phyloP scores from a whole-genome alignment of 2,329 filamentous ascomycete species.

The Fusarium dlaminii region DNA sequence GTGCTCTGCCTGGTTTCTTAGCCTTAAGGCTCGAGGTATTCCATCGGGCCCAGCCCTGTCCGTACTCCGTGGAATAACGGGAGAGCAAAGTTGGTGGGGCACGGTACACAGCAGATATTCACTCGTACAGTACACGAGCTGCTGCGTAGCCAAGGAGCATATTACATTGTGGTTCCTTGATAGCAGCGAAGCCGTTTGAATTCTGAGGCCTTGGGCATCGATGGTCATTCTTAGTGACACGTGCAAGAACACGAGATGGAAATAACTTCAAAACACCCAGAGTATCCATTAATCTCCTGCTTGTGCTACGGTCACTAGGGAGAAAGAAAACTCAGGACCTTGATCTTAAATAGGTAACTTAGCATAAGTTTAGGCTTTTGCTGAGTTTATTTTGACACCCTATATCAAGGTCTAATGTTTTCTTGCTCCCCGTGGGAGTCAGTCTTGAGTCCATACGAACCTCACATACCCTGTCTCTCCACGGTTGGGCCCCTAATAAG shows the following conservation, averaged over 20 bases:
- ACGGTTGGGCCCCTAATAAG: slow-evolving; percentile 25
- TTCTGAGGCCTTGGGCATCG: background rate
- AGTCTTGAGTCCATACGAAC: slow-evolving; percentile 5
- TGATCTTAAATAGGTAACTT: too few relatives aligned
- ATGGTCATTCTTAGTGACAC: background rate
- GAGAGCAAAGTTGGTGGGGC: slow-evolving; percentile 20
- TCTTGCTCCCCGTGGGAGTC: too few relatives aligned
- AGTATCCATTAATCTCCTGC: background rate
- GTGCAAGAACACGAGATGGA: slow-evolving; percentile 1
- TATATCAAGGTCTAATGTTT: too few relatives aligned
- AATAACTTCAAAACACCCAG: slow-evolving; percentile 5
- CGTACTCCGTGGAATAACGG: slow-evolving; percentile 16
- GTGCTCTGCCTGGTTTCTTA: background rate
- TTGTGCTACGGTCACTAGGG: too few relatives aligned
- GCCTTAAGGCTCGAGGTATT: background rate
- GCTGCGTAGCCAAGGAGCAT: background rate
- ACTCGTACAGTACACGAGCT: slow-evolving; percentile 11
- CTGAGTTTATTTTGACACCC: too few relatives aligned
- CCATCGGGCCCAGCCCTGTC: slow-evolving; percentile 8
- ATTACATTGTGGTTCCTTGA: background rate
- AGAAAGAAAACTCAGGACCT: too few relatives aligned
- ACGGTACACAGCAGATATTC: slow-evolving; percentile 14
- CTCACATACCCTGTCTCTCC: slow-evolving; percentile 8
- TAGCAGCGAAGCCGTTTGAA: background rate
- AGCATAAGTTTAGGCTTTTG: too few relatives aligned